Evolutionary conservation across 2,329 filamentous ascomycete species (phyloP), one percentile per base, ranked within the genome.

Genomic region (Sphaerulina vaccinii): DNA sequence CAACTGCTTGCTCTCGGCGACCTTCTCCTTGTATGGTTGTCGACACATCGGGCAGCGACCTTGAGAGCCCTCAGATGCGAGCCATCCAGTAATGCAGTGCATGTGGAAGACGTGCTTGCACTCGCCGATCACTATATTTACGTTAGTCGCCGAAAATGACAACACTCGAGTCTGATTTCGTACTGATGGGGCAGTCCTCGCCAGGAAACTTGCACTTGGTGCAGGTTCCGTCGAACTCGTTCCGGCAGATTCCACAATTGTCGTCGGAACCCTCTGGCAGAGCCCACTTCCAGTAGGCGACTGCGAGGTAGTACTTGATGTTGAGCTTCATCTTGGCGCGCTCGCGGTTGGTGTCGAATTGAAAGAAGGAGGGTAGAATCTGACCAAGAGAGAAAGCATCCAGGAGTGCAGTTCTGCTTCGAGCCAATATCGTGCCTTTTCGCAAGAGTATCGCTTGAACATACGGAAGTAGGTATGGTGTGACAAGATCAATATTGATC

Each of bases 51-150:
- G 93, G 69, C 93, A 99, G 58, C 96, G 87, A 18, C 92, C 92
- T 64, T 90, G 92, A 22, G 91, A 88, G 10, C 89, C 85, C 58
- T 97, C 93, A 70, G 96, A 91, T 66, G 93, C 89, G 63, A 99
- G 90, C 93, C 93, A 99, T 65, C 90, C 88, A 63, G 87, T 79
- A 63, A 99, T 93, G 72, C 93, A 99, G 73, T 99, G 93, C 88
- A 96, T 95, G 72, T 99, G 93, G 68, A 99, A 99, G 58, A 90
- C 96, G 71, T 99, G 93, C 4, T 90, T 92, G 73, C 93, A 99
- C 76, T 92, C 95, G 37, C 93, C 93, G 55, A 93, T 91, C 60
- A 96, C 92, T 96, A 63, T 36, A 32, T 15, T 49, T 24, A 15
- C 3, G 37, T 57, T 38, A 58, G 55, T 42, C 19, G 15, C 24